These are phyloP conservation scores for Tuber calosporum DNA, from an alignment of 495 filamentous ascomycete species.

Conservation along the genomic window DNA sequence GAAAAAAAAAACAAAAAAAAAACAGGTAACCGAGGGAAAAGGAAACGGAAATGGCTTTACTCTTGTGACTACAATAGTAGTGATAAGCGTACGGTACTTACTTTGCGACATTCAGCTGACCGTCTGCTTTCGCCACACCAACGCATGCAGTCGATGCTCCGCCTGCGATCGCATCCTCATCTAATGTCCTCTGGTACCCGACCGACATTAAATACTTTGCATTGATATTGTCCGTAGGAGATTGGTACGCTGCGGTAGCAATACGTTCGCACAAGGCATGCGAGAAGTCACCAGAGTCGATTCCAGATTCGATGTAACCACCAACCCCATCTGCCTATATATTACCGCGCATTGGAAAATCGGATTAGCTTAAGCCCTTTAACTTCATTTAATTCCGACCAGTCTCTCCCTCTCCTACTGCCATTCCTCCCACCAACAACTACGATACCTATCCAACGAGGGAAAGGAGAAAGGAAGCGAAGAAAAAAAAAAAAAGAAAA, in stretches of 20 bases:
- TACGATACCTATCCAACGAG: slow-evolving; percentile 2
- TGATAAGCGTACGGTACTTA: slow-evolving; percentile 41
- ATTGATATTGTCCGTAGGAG: slow-evolving; percentile 48
- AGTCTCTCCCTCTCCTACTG: slow-evolving; percentile 13
- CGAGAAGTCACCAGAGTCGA: slow-evolving; percentile 91
- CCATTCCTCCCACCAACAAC: neutral
- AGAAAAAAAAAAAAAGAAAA: slow-evolving; percentile 3
- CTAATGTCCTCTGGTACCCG: slow-evolving; percentile 73
- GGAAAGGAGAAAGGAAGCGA: neutral
- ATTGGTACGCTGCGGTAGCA: slow-evolving; percentile 59
- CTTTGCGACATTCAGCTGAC: slow-evolving; percentile 79
- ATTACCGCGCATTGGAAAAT: slow-evolving; percentile 7
- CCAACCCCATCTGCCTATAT: slow-evolving; percentile 73
- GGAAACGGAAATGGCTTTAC: neutral
- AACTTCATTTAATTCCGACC: slow-evolving; percentile 3
- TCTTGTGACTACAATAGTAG: neutral
- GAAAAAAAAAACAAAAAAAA: too few relatives aligned
- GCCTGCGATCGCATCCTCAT: slow-evolving; percentile 62
- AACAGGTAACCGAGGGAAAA: too few relatives aligned
- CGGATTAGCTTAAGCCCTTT: neutral
- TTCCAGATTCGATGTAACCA: slow-evolving; percentile 81
- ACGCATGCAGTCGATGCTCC: slow-evolving; percentile 89
- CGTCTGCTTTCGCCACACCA: slow-evolving; percentile 61
- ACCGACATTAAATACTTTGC: slow-evolving; percentile 68
- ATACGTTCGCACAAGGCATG: slow-evolving; percentile 91